phyloP scores from a whole-genome alignment of 805 yeast genomes.

The Jamesozyma piceae region DNA sequence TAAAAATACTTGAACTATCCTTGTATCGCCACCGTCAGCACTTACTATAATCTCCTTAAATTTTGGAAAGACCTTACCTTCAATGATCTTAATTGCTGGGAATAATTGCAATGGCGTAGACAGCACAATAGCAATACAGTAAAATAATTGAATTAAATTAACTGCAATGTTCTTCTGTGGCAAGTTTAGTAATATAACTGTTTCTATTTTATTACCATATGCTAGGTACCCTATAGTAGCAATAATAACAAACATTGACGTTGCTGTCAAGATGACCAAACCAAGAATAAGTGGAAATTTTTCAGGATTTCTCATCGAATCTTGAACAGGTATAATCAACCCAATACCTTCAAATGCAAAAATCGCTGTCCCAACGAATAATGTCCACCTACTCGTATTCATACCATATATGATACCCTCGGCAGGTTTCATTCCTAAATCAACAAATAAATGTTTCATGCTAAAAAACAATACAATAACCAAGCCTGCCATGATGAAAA shows the following conservation, averaged over 20 bases:
- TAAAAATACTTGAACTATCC: conserved; percentile 12
- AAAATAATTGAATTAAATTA: conserved; percentile 57
- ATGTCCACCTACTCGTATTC: conserved; percentile 51
- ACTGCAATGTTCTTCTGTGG: conserved; percentile 60
- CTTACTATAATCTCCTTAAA: conserved; percentile 19
- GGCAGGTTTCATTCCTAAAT: conserved; percentile 37
- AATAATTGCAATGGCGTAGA: conserved; percentile 76
- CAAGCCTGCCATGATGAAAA: conserved; percentile 58
- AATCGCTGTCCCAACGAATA: conserved; percentile 75
- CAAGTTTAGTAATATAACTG: conserved; percentile 62
- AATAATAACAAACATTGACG: conserved; percentile 49
- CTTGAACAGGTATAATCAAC: conserved; percentile 69
- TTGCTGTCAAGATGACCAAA: conserved; percentile 54
- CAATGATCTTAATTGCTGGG: conserved; percentile 70
- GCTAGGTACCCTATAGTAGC: conserved; percentile 65
- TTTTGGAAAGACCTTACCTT: conserved; percentile 47
- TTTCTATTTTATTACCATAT: conserved; percentile 53
- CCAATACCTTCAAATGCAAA: conserved; percentile 89
- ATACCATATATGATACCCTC: conserved; percentile 41
- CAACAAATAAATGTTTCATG: conserved; percentile 25
- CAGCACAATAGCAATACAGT: conserved; percentile 62
- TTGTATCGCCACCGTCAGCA: conserved; percentile 8
- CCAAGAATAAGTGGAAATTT: conserved; percentile 59
- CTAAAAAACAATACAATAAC: conserved; percentile 53
- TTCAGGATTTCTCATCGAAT: conserved; percentile 69